A percentile compares a stretch with the other conserved stretches of the same genome.
These are phyloP conservation scores for Pichia heedii DNA, from an alignment of 805 yeast genomes.

Conservation along the genomic window DNA sequence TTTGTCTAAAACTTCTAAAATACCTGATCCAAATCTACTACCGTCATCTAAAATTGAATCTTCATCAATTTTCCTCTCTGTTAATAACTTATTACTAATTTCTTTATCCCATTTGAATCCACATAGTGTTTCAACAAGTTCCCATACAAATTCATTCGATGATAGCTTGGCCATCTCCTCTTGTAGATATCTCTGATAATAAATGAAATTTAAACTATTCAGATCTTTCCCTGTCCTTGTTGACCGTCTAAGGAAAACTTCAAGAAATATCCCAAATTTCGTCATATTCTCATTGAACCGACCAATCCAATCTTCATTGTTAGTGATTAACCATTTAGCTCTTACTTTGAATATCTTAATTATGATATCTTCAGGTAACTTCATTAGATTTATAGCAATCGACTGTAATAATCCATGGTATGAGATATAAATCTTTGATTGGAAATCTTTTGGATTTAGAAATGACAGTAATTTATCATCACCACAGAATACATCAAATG, in stretches of 20 bases:
- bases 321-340: constrained; percentile 3
- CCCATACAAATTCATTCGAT: not conserved
- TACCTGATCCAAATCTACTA: constrained; percentile 4
- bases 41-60: not conserved
- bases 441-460: constrained; percentile 11
- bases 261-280: constrained; percentile 10
- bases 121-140: constrained; percentile 4
- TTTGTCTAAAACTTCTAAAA: constrained; percentile 6
- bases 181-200: not conserved
- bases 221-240: not conserved
- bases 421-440: constrained; percentile 8
- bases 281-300: constrained; percentile 7
- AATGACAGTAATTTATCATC: constrained; percentile 3
- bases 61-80: not conserved
- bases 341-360: constrained; percentile 1
- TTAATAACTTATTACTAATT: not conserved
- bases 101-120: constrained; percentile 8
- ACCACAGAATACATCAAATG: constrained; percentile 9
- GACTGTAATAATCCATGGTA: constrained; percentile 5
- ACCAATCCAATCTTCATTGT: constrained; percentile 8
- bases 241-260: constrained; percentile 9
- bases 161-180: constrained; percentile 2
- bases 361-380: not conserved
- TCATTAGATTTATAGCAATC: constrained; percentile 5
- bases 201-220: not conserved